Evolutionary conservation across 2,329 filamentous ascomycete species (phyloP), one percentile per base, ranked within the genome.

Genomic region (Hymenoscyphus fructigenus): DNA sequence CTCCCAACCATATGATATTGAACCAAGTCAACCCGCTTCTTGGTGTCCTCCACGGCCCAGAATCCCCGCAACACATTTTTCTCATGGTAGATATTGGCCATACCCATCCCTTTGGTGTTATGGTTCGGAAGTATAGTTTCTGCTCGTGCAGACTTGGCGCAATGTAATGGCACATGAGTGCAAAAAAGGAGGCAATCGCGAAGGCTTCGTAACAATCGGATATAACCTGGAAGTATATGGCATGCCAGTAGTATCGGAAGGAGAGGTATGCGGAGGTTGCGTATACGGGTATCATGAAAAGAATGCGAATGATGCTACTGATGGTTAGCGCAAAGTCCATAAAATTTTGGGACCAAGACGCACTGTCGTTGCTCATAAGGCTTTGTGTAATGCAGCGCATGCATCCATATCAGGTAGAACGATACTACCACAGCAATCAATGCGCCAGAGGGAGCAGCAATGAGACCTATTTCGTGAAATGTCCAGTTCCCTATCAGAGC

Each of bases 181-280:
- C 87, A 78, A 96, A 96, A 81, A 96, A 96, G 68, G 90, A 91
- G 34, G 91, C 89, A 69, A 96, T 93, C 64, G 91, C 91, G 73
- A 96, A 94, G 12, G 92, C 91, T 79, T 96, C 92, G 77, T 96
- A 96, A 78, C 91, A 94, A 76, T 95, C 90, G 72, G 90, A 87
- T 55, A 94, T 80, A 61, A 95, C 88, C 73, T 91, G 84, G 76
- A 90, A 95, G 79, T 96, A 96, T 64, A 95, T 85, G 59, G 89
- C 87, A 73, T 93, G 85, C 75, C 84, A 85, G 80, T 95, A 94
- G 79, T 85, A 93, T 69, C 84, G 82, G 71, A 92, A 86, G 66
- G 88, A 88, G 44, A 94, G 83, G 74, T 91, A 91, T 38, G 90
- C 88, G 23, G 92, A 88, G 47, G 88, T 81, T 60, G 89, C 83